Evolutionary conservation across 1,139 yeast genomes (phyloP).

Genomic region (Pichia sp.): DNA sequence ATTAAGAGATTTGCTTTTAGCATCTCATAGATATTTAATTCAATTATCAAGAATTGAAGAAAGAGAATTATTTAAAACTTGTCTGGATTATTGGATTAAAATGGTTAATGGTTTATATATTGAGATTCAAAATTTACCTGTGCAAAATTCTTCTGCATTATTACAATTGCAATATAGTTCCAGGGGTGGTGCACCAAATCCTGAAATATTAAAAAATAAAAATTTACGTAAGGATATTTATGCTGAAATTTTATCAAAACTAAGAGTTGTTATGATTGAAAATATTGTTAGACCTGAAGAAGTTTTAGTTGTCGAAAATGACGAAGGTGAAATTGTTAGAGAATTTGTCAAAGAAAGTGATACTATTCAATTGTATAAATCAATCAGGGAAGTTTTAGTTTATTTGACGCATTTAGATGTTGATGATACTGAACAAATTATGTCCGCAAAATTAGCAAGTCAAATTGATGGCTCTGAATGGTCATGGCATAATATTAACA

Average conservation of each 20-base stretch:
- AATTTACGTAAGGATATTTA: slow-evolving; percentile 86
- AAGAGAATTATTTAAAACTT: slow-evolving; percentile 90
- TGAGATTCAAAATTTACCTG: slow-evolving; percentile 79
- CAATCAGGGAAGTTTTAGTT: slow-evolving; percentile 92
- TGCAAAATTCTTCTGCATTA: slow-evolving; percentile 64
- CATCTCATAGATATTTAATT: slow-evolving; percentile 74
- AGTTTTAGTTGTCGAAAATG: slow-evolving; percentile 92
- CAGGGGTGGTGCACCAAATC: slow-evolving; percentile 82
- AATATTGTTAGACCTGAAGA: slow-evolving; percentile 99
- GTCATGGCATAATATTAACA: slow-evolving; percentile 98
- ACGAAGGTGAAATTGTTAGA: slow-evolving; percentile 97
- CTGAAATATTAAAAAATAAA: slow-evolving; percentile 64
- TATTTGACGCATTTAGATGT: slow-evolving; percentile 94
- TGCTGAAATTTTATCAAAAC: slow-evolving; percentile 63
- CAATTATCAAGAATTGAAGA: slow-evolving; percentile 89
- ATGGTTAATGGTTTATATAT: slow-evolving; percentile 74
- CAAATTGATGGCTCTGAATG: slow-evolving; percentile 96
- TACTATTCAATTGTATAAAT: slow-evolving; percentile 89
- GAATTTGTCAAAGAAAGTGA: slow-evolving; percentile 96
- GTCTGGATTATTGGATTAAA: slow-evolving; percentile 89
- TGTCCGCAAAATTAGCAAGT: slow-evolving; percentile 83
- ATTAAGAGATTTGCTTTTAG: slow-evolving; percentile 49
- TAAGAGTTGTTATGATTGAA: slow-evolving; percentile 87
- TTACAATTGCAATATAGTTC: slow-evolving; percentile 61
- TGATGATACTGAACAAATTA: slow-evolving; percentile 85